A percentile compares a stretch with the other conserved stretches of the same genome.
Conservation (phyloP, 2,329 filamentous ascomycete genomes). For the Arthrobotrys sphaeroides region DNA sequence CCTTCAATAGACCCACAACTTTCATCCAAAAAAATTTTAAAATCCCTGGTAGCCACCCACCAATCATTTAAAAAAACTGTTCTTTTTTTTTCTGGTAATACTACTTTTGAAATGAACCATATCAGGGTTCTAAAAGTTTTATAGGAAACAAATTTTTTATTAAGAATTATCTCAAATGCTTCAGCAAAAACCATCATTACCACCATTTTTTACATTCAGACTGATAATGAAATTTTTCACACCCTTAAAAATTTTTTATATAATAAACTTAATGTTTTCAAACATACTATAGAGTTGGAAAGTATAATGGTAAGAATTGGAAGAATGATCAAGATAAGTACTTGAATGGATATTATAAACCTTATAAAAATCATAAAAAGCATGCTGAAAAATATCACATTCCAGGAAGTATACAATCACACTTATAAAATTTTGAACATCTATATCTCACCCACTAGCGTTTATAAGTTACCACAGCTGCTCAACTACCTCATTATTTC, state of each 20-base stretch:
- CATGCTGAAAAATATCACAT: slow-evolving; percentile 87
- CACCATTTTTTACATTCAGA: slow-evolving; percentile 78
- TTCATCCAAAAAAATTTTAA: slow-evolving; percentile 67
- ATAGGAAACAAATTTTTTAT: slow-evolving; percentile 77
- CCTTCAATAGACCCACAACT: slow-evolving; percentile 58
- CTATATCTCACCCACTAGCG: slow-evolving; percentile 80
- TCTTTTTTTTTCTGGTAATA: slow-evolving; percentile 82
- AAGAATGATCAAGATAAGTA: slow-evolving; percentile 80
- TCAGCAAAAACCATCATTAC: slow-evolving; percentile 89
- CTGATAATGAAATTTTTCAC: slow-evolving; percentile 78
- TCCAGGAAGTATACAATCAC: slow-evolving; percentile 93
- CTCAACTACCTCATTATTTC: slow-evolving; percentile 94
- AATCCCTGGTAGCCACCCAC: slow-evolving; percentile 75
- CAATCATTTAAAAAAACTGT: slow-evolving; percentile 88
- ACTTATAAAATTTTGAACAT: slow-evolving; percentile 92
- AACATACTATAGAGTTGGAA: slow-evolving; percentile 69
- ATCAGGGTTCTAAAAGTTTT: slow-evolving; percentile 86
- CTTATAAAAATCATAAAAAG: slow-evolving; percentile 81
- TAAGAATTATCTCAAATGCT: slow-evolving; percentile 85
- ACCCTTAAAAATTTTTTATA: slow-evolving; percentile 77
- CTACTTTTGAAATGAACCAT: slow-evolving; percentile 91
- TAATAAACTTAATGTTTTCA: slow-evolving; percentile 83
- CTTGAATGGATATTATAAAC: slow-evolving; percentile 84
- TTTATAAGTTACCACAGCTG: slow-evolving; percentile 85
- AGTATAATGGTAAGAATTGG: slow-evolving; percentile 73